A percentile compares a stretch with the other conserved stretches of the same genome.
phyloP scores from a whole-genome alignment of 2,329 filamentous ascomycete species.

The Fusarium verticillioides region DNA sequence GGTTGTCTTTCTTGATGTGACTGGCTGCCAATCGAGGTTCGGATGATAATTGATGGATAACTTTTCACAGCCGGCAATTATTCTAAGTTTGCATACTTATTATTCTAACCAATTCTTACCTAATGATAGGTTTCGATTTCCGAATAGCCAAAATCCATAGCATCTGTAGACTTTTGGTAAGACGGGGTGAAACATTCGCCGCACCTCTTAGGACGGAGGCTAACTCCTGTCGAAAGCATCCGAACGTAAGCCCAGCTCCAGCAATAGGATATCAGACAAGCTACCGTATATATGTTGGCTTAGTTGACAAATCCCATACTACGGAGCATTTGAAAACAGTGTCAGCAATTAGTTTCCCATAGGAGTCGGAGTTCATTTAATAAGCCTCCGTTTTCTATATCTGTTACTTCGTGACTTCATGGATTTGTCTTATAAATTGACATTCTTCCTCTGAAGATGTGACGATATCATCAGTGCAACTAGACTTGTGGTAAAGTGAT shows the following conservation, averaged over 20 bases:
- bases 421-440: not conserved
- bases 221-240: not conserved
- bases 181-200: not conserved
- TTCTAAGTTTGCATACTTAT: too few relatives aligned
- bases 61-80: not conserved
- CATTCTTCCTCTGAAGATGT: not conserved
- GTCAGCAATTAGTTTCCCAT: not conserved
- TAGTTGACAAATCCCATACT: not conserved
- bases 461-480: accelerated
- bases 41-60: not conserved
- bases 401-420: accelerated
- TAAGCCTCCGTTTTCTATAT: not conserved
- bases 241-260: not conserved
- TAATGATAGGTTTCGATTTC: not conserved
- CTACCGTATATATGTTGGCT: not conserved
- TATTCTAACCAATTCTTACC: not conserved
- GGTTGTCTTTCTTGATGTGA: too few relatives aligned
- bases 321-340: not conserved
- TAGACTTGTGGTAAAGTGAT: accelerated
- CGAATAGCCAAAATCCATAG: too few relatives aligned
- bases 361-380: not conserved
- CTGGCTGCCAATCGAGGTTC: not conserved
- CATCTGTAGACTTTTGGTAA: not conserved
- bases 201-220: not conserved
- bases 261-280: not conserved